Evolutionary conservation across 768 basidiomycete genomes (phyloP).

Genomic region (Lentinula aciculospora): DNA sequence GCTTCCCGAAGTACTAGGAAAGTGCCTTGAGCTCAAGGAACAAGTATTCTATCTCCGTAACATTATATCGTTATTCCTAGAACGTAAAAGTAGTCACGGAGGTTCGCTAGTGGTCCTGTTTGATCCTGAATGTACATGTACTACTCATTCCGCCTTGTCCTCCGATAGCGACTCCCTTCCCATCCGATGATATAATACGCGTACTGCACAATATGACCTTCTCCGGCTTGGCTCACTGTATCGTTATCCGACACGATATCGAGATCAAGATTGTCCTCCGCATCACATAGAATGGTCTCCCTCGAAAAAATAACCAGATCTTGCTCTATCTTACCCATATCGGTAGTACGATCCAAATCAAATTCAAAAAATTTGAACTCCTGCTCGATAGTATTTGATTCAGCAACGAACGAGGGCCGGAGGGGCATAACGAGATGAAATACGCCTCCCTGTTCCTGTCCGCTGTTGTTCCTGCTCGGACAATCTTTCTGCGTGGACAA

Average conservation of each 20-base stretch:
- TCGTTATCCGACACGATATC: conserved; percentile 15
- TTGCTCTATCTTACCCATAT: conserved; percentile 3
- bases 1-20: neutral
- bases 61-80: neutral
- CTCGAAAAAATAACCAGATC: conserved; percentile 47
- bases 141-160: no score
- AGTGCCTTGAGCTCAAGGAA: neutral
- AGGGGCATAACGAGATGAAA: conserved; percentile 82
- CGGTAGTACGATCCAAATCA: neutral
- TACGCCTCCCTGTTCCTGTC: conserved; percentile 11
- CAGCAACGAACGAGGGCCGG: conserved; percentile 54
- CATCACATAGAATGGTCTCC: conserved; percentile 52
- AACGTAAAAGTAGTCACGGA: neutral
- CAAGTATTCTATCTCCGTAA: neutral
- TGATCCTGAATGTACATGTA: no score
- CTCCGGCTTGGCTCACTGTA: conserved; percentile 14
- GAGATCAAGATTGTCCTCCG: conserved; percentile 24
- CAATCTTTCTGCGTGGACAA: neutral
- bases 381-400: conserved; percentile 53
- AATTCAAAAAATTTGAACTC: conserved; percentile 36
- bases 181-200: conserved; percentile 71
- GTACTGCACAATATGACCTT: conserved; percentile 54
- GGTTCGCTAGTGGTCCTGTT: no score
- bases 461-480: neutral
- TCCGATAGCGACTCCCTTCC: conserved; percentile 24